A percentile compares a stretch with the other conserved stretches of the same genome.
Conservation (phyloP, 768 basidiomycete species). For the Xerocomellus amylosporus region DNA sequence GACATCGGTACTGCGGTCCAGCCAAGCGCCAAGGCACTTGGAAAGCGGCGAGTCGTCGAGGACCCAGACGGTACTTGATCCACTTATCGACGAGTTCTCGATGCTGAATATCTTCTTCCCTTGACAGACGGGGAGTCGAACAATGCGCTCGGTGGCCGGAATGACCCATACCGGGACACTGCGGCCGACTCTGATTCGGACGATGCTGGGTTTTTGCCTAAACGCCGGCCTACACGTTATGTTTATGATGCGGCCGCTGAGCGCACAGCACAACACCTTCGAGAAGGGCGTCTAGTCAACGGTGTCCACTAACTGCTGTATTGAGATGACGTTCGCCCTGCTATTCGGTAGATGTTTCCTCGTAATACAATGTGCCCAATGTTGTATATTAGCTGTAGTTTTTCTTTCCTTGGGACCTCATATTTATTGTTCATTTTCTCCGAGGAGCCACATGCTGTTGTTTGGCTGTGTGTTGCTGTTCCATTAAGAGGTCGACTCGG, state of each 20-base stretch:
- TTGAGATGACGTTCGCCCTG: neutral
- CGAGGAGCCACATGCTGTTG: constrained; percentile 16
- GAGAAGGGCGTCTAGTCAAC: constrained; percentile 43
- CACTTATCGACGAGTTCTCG: neutral
- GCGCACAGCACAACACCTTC: constrained; percentile 59
- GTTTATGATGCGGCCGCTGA: constrained; percentile 95
- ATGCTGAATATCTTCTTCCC: neutral
- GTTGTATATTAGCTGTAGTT: constrained; percentile 27
- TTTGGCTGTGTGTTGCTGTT: constrained; percentile 25
- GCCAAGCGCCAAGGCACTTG: constrained; percentile 86
- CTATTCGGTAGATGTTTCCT: constrained; percentile 13
- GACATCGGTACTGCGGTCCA: constrained; percentile 41
- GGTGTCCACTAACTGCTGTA: constrained; percentile 42
- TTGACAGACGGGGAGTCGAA: constrained; percentile 48
- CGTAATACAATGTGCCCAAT: constrained; percentile 11
- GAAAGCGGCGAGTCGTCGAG: constrained; percentile 70
- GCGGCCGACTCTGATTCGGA: constrained; percentile 51
- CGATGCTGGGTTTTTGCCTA: constrained; percentile 34
- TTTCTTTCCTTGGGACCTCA: constrained; percentile 9
- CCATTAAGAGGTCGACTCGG: neutral
- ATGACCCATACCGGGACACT: constrained; percentile 34
- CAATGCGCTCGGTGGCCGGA: constrained; percentile 50
- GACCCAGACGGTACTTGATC: constrained; percentile 40
- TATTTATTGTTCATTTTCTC: constrained; percentile 23
- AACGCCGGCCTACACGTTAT: constrained; percentile 57